These are phyloP conservation scores for Populus davidiana DNA, from an alignment of 345 rosid species.

Conservation along the genomic window DNA sequence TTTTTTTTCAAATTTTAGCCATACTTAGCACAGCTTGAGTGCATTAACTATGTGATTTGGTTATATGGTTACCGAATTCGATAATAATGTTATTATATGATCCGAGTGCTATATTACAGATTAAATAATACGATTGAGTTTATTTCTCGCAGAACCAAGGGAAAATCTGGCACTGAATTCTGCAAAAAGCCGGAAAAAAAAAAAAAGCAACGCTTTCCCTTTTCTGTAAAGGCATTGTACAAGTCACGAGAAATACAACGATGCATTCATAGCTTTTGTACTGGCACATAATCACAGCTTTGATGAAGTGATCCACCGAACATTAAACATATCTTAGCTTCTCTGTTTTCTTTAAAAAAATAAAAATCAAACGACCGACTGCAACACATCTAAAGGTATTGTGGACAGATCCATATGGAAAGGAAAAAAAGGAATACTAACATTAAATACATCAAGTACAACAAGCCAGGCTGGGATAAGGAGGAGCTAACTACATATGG, in stretches of 20 bases:
- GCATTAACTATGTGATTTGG: no score
- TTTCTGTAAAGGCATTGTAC: neutral
- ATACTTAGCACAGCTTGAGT: no score
- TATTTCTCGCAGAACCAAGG: no score
- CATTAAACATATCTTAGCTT: neutral
- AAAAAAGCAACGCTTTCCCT: neutral
- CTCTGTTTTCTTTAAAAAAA: neutral
- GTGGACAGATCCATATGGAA: neutral
- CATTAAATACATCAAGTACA: neutral
- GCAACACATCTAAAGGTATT: slow-evolving; percentile 1
- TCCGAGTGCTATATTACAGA: no score
- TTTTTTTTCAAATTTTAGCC: no score
- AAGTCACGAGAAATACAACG: neutral
- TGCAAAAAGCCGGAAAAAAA: neutral
- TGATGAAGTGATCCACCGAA: neutral
- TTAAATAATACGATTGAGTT: no score
- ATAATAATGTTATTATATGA: no score
- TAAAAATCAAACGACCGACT: neutral
- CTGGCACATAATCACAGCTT: neutral
- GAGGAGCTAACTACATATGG: neutral
- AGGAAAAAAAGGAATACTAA: slow-evolving; percentile 4
- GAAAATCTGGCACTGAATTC: no score
- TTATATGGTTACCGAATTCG: no score
- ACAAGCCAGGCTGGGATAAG: neutral
- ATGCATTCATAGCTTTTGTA: neutral